These are phyloP conservation scores for Xylaria sp. DNA, from an alignment of 2,329 filamentous ascomycete species.

Conservation along the genomic window DNA sequence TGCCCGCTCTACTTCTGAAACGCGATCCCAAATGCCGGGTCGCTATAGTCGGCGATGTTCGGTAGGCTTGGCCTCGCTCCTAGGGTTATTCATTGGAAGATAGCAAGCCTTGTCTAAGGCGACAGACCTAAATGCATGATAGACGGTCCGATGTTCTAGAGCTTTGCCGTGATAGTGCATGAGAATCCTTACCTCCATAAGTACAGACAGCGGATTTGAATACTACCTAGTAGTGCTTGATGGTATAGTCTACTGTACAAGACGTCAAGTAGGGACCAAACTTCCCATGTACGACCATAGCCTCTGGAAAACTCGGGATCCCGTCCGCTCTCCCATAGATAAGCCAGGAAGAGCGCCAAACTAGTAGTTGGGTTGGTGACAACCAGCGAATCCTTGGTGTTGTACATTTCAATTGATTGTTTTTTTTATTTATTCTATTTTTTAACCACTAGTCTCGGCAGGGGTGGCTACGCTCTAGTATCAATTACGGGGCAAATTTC, in stretches of 20 bases:
- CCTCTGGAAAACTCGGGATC: conserved; percentile 4
- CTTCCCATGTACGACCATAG: conserved; percentile 5
- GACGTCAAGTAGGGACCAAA: not conserved
- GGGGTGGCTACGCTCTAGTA: not conserved
- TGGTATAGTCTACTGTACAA: too few relatives aligned
- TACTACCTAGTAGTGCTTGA: not conserved
- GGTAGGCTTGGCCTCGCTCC: not conserved
- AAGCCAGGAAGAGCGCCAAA: conserved; percentile 3
- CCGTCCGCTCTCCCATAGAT: conserved; percentile 12
- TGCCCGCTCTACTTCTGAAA: not conserved
- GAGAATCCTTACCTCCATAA: not conserved
- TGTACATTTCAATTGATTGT: not conserved
- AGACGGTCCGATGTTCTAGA: not conserved
- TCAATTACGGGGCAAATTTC: not conserved
- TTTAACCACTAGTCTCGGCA: not conserved
- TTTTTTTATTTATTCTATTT: not conserved
- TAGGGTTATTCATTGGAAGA: not conserved
- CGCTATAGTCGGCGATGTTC: not conserved
- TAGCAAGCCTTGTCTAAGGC: not conserved
- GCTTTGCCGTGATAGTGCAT: not conserved
- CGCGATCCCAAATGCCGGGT: not conserved
- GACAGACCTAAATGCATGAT: not conserved
- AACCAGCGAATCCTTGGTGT: conserved; percentile 1
- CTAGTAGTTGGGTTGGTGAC: conserved; percentile 2
- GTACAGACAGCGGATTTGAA: not conserved